Base-by-base conservation (phyloP, 331 rosid genomes). In the Erythrophleum ivorense region DNA sequence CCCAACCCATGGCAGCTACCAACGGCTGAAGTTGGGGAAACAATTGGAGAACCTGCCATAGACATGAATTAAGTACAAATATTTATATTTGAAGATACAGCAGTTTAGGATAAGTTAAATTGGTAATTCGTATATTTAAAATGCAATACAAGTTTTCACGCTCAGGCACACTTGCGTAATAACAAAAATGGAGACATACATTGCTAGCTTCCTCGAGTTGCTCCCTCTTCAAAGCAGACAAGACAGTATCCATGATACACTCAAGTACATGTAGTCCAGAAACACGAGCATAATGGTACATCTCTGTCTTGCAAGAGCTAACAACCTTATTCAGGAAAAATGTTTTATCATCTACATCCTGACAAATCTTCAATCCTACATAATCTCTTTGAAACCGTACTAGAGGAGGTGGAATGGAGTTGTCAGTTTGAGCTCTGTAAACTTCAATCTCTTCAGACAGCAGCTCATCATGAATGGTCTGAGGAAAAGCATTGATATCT, bases 1-100 rank as follows among this genome's bases (percentile, higher is more conserved):
- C 99, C 99, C 99, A 95, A 84, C 99, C 99, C 98, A 95, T 95
- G 81, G 94, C 82, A 29, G 98, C 98, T 62, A 93, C 94, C 80
- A 95, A 87, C 77, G 99, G 99, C 84, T 87, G 97, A 85, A 95
- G 98, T 53, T 88, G 94, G 21, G 98, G 97, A 85, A 91, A 93
- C 92, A 95, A 79, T 34, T 80, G 87, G 80, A 95, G 98, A 80
- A 86, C 86, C 99, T 95, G 86, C 82, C 87, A 60, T 78, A 80
- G 16, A 81, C 73, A 84, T 67, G 29, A 24, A 24, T 24, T 45
- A 77, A 81, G 33, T 43, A 71, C 34, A n/a, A 41, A 78, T 48
- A 71, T 79, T 75, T 72, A 50, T 67, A 57, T 55, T 54, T 43
- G 58, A 80, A 66, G 74, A 73, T 41, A 65, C 70, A 83, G 53